phyloP scores from a whole-genome alignment of 2,329 filamentous ascomycete species.

The Rutstroemia sp. region DNA sequence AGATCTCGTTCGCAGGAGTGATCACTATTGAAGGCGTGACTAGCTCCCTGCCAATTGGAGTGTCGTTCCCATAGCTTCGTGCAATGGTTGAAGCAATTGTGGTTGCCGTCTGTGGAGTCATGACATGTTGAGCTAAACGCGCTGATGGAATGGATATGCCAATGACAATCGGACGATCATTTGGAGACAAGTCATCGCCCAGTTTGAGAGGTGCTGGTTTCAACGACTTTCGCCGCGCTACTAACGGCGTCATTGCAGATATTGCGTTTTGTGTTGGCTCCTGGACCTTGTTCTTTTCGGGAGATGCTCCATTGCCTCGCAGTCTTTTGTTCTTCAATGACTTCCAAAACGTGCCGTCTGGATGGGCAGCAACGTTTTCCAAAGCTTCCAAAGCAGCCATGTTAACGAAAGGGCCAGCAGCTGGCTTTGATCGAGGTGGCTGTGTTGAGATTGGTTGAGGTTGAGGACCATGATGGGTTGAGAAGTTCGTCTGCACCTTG shows the following conservation, averaged over 20 bases:
- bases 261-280: background rate
- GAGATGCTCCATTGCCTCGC: constrained; percentile 8
- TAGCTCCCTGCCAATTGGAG: constrained; percentile 16
- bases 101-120: constrained; percentile 41
- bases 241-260: background rate
- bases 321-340: constrained; percentile 21
- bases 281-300: background rate
- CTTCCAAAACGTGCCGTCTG: constrained; percentile 26
- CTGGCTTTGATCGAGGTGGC: constrained; percentile 13
- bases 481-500: constrained; percentile 63
- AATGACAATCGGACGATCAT: constrained; percentile 65
- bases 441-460: constrained; percentile 33
- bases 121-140: constrained; percentile 36
- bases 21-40: constrained; percentile 44
- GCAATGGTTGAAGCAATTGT: constrained; percentile 23
- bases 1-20: constrained; percentile 40
- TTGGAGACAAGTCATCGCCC: constrained; percentile 51
- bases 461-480: constrained; percentile 38
- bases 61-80: constrained; percentile 19
- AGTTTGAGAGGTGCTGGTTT: constrained; percentile 13
- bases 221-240: constrained; percentile 1
- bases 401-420: constrained; percentile 37
- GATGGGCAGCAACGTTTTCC: constrained; percentile 32
- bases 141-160: constrained; percentile 59
- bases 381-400: constrained; percentile 52